Percentiles rank a stretch among this genome's conserved stretches.
These are phyloP conservation scores for Aspergillus pseudonomiae DNA, from an alignment of 2,329 filamentous ascomycete genomes.

Conservation along the genomic window DNA sequence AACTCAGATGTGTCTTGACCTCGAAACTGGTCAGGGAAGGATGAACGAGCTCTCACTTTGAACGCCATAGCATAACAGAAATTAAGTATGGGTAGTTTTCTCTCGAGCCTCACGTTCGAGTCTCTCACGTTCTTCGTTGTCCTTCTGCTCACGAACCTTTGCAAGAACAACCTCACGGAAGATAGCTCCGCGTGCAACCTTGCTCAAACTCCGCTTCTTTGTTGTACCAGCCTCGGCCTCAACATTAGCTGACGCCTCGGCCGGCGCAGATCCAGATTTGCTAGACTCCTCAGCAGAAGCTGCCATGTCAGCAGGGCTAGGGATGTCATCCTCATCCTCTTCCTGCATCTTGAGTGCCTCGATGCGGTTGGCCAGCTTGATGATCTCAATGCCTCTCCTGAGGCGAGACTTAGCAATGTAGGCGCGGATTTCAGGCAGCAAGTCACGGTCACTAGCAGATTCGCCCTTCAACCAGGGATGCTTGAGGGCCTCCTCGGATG, in stretches of 20 bases:
- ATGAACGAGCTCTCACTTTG: constrained; percentile 1
- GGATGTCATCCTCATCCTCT: constrained; percentile 73
- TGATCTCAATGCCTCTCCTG: constrained; percentile 89
- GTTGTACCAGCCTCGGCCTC: constrained; percentile 30
- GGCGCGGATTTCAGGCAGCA: constrained; percentile 93
- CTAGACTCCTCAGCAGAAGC: constrained; percentile 51
- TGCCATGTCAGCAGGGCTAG: constrained; percentile 61
- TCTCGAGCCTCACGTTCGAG: constrained; percentile 61
- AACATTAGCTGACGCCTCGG: constrained; percentile 19
- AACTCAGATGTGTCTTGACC: constrained; percentile 15
- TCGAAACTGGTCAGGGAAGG: constrained; percentile 2
- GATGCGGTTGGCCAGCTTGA: constrained; percentile 95
- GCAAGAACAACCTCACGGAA: constrained; percentile 94
- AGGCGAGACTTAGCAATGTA: constrained; percentile 91
- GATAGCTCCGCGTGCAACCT: constrained; percentile 69
- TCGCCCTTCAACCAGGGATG: constrained; percentile 91
- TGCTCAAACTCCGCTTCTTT: constrained; percentile 59
- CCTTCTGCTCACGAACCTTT: constrained; percentile 90
- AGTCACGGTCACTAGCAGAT: constrained; percentile 91
- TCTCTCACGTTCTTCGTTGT: constrained; percentile 75
- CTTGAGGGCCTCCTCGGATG: constrained; percentile 76
- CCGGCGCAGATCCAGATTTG: constrained; percentile 24
- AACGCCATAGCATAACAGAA: not conserved
- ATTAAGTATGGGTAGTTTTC: constrained; percentile 33
- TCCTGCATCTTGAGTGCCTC: constrained; percentile 92